Conservation (phyloP, 176 grass and related monocot genomes). For the Echinochloa phyllopogon region DNA sequence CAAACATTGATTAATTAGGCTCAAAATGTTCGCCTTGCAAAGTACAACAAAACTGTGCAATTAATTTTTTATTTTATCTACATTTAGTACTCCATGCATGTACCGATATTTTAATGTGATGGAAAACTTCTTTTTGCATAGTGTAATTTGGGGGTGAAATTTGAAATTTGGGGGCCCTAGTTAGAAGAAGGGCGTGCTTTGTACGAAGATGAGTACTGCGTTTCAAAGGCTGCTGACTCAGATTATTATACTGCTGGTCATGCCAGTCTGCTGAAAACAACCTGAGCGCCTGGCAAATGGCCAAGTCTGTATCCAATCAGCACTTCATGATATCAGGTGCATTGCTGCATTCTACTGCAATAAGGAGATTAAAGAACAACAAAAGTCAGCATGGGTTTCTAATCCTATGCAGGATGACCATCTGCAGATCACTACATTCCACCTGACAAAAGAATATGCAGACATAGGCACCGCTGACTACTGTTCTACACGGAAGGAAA, state of each 20-base stretch:
- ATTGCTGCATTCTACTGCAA: background rate
- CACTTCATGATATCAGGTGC: background rate
- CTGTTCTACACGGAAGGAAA: background rate
- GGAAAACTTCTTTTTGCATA: no score
- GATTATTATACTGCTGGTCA: background rate
- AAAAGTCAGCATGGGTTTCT: background rate
- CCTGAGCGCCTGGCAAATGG: background rate
- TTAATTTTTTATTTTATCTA: no score
- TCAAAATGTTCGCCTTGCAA: no score
- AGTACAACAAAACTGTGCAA: no score
- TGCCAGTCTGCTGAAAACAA: background rate
- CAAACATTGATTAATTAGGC: no score
- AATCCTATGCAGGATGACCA: background rate
- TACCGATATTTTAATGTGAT: no score
- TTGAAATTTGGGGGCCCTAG: no score
- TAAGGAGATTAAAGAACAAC: background rate
- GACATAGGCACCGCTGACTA: background rate
- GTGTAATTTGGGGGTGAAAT: no score
- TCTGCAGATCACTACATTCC: background rate
- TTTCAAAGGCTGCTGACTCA: no score
- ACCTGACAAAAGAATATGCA: slow-evolving; percentile 23
- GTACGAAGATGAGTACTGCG: no score
- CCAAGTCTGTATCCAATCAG: background rate
- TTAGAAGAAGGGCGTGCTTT: no score
- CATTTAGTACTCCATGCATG: no score